Evolutionary conservation across 345 rosid genomes (phyloP), one percentile per base, ranked within the genome.

Genomic region (Balakata baccata): DNA sequence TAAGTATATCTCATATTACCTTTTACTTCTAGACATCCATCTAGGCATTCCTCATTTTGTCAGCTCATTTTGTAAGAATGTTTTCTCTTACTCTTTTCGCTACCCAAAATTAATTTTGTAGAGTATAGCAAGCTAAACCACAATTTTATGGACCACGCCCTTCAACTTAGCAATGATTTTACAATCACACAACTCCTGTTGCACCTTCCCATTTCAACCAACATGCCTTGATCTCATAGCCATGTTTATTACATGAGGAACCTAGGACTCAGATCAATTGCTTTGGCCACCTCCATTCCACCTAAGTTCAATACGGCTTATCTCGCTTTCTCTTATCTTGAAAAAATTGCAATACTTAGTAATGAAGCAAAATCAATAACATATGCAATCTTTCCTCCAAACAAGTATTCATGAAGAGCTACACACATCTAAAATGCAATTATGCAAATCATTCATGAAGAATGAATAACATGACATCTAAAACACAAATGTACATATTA

Each of bases 121-220:
- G 12, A 64, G 49, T 49, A 39, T 10, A 65, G 29, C 34, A 17
- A 23, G 52, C 52, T 4, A 65, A 65, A n/a, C 25, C 9, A 14
- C 3, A 25, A 17, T 23, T 66, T 14, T 14, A 4, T 25, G 50
- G 20, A 52, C 6, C 23, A 23, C 29, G 14, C 20, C 9, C 20
- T 43, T 64, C 68, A 39, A 39, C 50, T 64, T 64, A 64, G 14
- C 50, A 64, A 39, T 45, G 51, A 10, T n/a, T 64, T 64, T 11
- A 64, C 25, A n/a, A 11, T 16, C 51, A 64, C 4, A 50, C 53
- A 54, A 18, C 9, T 18, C 59, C 18, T 5, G 5, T 14, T 17
- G 22, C 45, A 62, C n/a, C 34, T 61, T 62, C 66, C 45, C 66
- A 11, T 38, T 34, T 6, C 45, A 34, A 34, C 20, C 66, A 62